Evolutionary conservation across 2,329 filamentous ascomycete genomes (phyloP).

Genomic region (Apiospora arundinis): DNA sequence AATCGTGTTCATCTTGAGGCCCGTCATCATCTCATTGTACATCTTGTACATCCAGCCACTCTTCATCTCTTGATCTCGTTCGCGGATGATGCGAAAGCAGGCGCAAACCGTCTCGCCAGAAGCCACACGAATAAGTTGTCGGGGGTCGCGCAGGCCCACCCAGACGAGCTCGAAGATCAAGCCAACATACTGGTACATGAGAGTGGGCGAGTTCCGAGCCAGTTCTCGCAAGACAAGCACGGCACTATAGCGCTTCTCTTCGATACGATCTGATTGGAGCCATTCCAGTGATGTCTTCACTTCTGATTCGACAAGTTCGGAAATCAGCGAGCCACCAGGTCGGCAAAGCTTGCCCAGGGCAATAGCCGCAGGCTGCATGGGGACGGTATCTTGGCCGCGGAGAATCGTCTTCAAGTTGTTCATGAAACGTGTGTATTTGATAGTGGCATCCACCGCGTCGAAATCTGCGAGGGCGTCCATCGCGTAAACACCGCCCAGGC

Average conservation of each 20-base stretch:
- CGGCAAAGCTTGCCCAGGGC: slow-evolving; percentile 90
- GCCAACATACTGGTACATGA: slow-evolving; percentile 95
- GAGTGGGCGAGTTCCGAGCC: slow-evolving; percentile 88
- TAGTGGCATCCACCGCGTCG: slow-evolving; percentile 89
- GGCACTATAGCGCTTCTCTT: slow-evolving; percentile 91
- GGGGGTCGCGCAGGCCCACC: slow-evolving; percentile 88
- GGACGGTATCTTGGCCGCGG: slow-evolving; percentile 86
- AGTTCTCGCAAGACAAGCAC: slow-evolving; percentile 91
- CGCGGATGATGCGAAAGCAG: slow-evolving; percentile 94
- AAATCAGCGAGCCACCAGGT: slow-evolving; percentile 91
- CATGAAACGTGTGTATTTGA: slow-evolving; percentile 94
- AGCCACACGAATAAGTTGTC: slow-evolving; percentile 89
- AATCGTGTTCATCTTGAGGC: slow-evolving; percentile 79
- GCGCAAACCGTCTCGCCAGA: slow-evolving; percentile 93
- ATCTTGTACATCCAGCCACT: slow-evolving; percentile 89
- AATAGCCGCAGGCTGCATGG: slow-evolving; percentile 88
- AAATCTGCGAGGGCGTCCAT: slow-evolving; percentile 95
- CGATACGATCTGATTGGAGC: slow-evolving; percentile 92
- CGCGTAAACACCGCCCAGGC: slow-evolving; percentile 89
- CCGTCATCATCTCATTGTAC: slow-evolving; percentile 81
- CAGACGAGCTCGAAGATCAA: slow-evolving; percentile 96
- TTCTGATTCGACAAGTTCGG: slow-evolving; percentile 94
- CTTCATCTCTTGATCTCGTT: slow-evolving; percentile 88
- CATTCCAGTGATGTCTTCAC: slow-evolving; percentile 96
- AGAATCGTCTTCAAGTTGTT: slow-evolving; percentile 88